Percentiles rank a stretch among this genome's conserved stretches.
Conservation (phyloP, 768 basidiomycete species). For the Calvatia gigantea region DNA sequence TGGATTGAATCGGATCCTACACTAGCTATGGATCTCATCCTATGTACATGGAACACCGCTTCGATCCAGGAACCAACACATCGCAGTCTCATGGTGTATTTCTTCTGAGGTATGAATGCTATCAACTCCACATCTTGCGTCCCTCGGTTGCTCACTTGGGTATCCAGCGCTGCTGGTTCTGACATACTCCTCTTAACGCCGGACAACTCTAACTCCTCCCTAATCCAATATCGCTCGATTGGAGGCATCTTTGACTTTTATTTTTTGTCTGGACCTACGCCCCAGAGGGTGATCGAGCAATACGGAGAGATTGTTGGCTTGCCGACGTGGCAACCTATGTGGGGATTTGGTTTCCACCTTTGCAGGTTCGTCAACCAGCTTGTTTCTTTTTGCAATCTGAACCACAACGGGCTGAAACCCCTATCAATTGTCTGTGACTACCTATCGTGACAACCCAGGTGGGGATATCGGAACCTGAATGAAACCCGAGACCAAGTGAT, state of each 20-base stretch:
- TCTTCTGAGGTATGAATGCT: slow-evolving; percentile 50
- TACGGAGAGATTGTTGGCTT: slow-evolving; percentile 64
- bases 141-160: slow-evolving; percentile 10
- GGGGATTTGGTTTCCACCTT: slow-evolving; percentile 79
- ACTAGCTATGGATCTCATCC: slow-evolving; percentile 70
- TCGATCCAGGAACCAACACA: slow-evolving; percentile 41
- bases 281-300: slow-evolving; percentile 63
- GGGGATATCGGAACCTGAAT: slow-evolving; percentile 45
- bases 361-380: slow-evolving; percentile 46
- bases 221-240: slow-evolving; percentile 70
- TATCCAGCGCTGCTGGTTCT: slow-evolving; percentile 56
- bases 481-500: slow-evolving; percentile 53
- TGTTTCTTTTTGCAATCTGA: background rate
- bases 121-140: background rate
- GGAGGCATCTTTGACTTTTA: slow-evolving; percentile 79
- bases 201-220: slow-evolving; percentile 46
- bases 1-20: background rate
- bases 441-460: slow-evolving; percentile 22
- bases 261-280: slow-evolving; percentile 64
- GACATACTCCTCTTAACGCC: slow-evolving; percentile 70
- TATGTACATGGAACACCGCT: slow-evolving; percentile 73
- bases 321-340: slow-evolving; percentile 69
- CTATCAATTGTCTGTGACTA: background rate
- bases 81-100: slow-evolving; percentile 76
- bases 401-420: background rate